phyloP scores from a whole-genome alignment of 805 yeast species.

The Teunomyces kruisii region DNA sequence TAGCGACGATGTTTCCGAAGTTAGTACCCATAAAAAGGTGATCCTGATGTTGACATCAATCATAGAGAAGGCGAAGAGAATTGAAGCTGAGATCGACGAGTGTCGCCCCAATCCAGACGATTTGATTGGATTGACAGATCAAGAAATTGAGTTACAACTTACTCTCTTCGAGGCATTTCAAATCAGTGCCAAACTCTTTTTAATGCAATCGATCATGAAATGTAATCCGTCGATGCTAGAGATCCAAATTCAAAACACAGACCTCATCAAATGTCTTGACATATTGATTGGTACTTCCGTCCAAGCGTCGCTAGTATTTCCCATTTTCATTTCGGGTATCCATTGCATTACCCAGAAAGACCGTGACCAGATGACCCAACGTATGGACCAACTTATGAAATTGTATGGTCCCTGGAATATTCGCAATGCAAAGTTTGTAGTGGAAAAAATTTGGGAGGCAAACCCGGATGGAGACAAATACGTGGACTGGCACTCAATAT shows the following conservation, averaged over 20 bases:
- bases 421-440: constrained; percentile 42
- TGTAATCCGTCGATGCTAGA: constrained; percentile 63
- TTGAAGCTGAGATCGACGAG: constrained; percentile 50
- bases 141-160: constrained; percentile 63
- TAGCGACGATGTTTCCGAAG: constrained; percentile 19
- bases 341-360: constrained; percentile 56
- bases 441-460: constrained; percentile 48
- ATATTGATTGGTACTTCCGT: constrained; percentile 63
- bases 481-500: constrained; percentile 72
- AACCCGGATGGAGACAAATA: constrained; percentile 55
- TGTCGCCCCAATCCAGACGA: constrained; percentile 55
- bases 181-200: constrained; percentile 63
- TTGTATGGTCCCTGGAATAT: constrained; percentile 71
- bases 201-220: constrained; percentile 62
- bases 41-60: constrained; percentile 24
- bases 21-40: constrained; percentile 23
- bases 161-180: constrained; percentile 73
- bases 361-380: constrained; percentile 48
- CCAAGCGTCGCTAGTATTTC: constrained; percentile 73
- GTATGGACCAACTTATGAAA: constrained; percentile 56
- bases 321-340: constrained; percentile 75
- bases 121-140: constrained; percentile 36
- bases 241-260: constrained; percentile 56
- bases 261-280: constrained; percentile 57
- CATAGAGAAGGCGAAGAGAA: constrained; percentile 28